These are phyloP conservation scores for Agrocybe pediades DNA, from an alignment of 768 basidiomycete genomes.

Conservation along the genomic window DNA sequence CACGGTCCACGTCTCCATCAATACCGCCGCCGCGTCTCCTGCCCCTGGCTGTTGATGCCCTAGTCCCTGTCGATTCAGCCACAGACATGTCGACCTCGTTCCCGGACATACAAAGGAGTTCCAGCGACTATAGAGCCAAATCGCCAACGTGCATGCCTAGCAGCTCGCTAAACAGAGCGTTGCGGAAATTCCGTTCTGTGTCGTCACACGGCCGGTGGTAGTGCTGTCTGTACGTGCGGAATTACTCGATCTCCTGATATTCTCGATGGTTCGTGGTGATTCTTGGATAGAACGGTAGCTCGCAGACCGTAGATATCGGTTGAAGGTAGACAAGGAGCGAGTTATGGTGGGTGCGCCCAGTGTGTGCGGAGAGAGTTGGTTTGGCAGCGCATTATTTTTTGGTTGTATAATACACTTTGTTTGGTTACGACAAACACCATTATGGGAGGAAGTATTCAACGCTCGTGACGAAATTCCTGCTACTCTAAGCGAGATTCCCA, in stretches of 20 bases:
- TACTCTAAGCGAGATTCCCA: background rate
- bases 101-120: slow-evolving; percentile 9
- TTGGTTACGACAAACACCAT: slow-evolving; percentile 35
- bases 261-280: slow-evolving; percentile 61
- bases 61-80: slow-evolving; percentile 4
- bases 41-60: slow-evolving; percentile 5
- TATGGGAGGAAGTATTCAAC: background rate
- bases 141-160: slow-evolving; percentile 4
- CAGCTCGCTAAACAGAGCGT: background rate
- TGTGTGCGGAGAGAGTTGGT: slow-evolving; percentile 34
- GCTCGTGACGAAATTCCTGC: too few species aligned
- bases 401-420: slow-evolving; percentile 43
- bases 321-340: slow-evolving; percentile 12
- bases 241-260: slow-evolving; percentile 62
- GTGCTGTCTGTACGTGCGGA: slow-evolving; percentile 3
- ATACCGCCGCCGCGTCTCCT: slow-evolving; percentile 7
- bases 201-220: slow-evolving; percentile 14
- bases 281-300: slow-evolving; percentile 48
- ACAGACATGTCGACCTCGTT: slow-evolving; percentile 10
- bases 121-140: slow-evolving; percentile 5
- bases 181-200: slow-evolving; percentile 1
- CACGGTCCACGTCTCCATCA: slow-evolving; percentile 9
- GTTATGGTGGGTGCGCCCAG: slow-evolving; percentile 24
- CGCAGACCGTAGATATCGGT: slow-evolving; percentile 15
- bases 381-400: slow-evolving; percentile 47